Evolutionary conservation across 768 basidiomycete genomes (phyloP), one percentile per base, ranked within the genome.

Genomic region (Trametes punicea): DNA sequence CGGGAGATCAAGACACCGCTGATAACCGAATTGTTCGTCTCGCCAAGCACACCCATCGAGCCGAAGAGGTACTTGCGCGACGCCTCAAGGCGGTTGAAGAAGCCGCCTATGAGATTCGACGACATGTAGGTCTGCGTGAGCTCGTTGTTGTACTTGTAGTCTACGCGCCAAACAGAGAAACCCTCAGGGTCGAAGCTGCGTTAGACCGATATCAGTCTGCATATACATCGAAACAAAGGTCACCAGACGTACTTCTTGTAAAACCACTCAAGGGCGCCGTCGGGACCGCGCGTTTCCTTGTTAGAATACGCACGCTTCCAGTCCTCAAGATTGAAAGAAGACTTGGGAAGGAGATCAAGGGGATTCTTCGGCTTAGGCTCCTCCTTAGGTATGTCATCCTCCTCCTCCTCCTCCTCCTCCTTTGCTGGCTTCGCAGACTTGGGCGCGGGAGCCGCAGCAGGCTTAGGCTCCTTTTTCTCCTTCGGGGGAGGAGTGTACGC

Each of bases 281-380:
- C 84, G 16, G 88, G 63, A 33, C 90, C 92, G 51, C 90, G 85
- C 34, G 95, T 98, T n/a, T 98, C 94, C 72, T 88, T 86, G 87
- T 98, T 98, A 66, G 94, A 97, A 80, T 98, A 99, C 40, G 90
- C 88, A 41, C 92, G 87, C 73, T 98, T 98, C 93, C 93, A 97
- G 74, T 98, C 93, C 72, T 96, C 90, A 54, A 93, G 83, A 77
- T 93, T 93, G 74, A 91, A 84, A 5, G 81, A 75, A 10, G 90
- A 88, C 74, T 91, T 95, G 64, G 93, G 93, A 36, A 98, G 83
- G 59, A 82, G 80, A 62, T 97, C 96, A 49, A 96, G 85, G 25
- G 96, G 96, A 81, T 97, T 96, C 83, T 95, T 94, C 55, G 74
- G 81, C 71, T 96, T 96, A 63, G 95, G 92, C 73, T 89, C 93